phyloP scores from a whole-genome alignment of 1,284 basidiomycete genomes.

The Boletus semigastroideus region DNA sequence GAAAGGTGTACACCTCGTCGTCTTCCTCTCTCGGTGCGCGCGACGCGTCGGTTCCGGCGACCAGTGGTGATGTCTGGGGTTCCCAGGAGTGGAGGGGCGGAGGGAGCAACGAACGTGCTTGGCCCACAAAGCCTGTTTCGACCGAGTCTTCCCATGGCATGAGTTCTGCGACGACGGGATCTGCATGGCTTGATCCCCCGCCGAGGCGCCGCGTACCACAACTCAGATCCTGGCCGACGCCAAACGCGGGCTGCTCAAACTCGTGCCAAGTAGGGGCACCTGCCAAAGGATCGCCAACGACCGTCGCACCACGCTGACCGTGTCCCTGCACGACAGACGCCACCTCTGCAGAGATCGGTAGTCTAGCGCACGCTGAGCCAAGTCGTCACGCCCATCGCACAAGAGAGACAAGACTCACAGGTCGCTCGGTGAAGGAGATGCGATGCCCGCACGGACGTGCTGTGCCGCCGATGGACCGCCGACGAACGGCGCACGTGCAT shows the following conservation, averaged over 20 bases:
- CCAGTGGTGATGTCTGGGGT: too few relatives aligned
- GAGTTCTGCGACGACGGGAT: background rate
- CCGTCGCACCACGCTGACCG: background rate
- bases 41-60: background rate
- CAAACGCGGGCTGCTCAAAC: background rate
- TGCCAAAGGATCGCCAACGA: background rate
- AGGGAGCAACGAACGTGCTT: background rate
- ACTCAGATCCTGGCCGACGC: background rate
- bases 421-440: background rate
- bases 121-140: background rate
- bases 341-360: background rate
- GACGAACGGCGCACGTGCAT: background rate
- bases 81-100: constrained; percentile 3
- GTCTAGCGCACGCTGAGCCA: constrained; percentile 10
- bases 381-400: too few relatives aligned
- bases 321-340: background rate
- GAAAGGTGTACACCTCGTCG: constrained; percentile 11
- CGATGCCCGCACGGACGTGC: background rate
- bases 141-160: constrained; percentile 10
- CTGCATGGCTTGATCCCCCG: background rate
- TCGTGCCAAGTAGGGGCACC: background rate
- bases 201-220: background rate
- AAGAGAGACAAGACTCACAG: constrained; percentile 1
- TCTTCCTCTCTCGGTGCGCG: background rate
- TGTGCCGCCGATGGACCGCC: background rate